These are phyloP conservation scores for Persicaria maculosa DNA, from an alignment of 148 eudicot genomes.

Conservation along the genomic window DNA sequence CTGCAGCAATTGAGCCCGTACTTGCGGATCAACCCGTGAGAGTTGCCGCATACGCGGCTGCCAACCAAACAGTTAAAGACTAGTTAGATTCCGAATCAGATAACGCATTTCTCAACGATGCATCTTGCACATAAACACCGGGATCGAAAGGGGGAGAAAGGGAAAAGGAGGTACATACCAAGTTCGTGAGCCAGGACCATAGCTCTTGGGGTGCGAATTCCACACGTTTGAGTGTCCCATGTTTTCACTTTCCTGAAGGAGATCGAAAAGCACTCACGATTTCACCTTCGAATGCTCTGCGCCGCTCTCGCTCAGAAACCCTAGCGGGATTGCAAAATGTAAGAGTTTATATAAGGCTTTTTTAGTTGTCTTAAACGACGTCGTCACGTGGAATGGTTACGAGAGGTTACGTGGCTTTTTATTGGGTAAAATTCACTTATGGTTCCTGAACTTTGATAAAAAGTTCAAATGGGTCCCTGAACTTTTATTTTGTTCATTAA, in stretches of 20 bases:
- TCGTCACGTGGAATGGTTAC: too few species aligned
- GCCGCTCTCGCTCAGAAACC: constrained; percentile 7
- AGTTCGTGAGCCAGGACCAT: constrained; percentile 12
- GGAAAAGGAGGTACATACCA: neutral
- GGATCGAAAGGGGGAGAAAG: neutral
- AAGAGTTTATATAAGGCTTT: neutral
- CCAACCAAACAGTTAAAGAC: neutral
- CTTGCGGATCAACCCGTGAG: constrained; percentile 46
- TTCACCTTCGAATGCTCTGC: neutral
- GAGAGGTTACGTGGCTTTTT: too few species aligned
- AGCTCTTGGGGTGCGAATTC: constrained; percentile 15
- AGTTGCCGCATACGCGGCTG: constrained; percentile 51
- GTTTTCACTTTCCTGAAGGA: neutral
- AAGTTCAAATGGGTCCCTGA: too few species aligned
- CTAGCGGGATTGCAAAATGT: neutral
- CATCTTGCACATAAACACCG: neutral
- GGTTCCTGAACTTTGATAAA: too few species aligned
- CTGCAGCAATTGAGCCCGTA: constrained; percentile 50
- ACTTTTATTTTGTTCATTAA: too few species aligned
- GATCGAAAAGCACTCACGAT: neutral
- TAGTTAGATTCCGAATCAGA: neutral
- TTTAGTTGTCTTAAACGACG: too few species aligned
- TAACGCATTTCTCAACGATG: neutral
- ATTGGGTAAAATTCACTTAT: too few species aligned
- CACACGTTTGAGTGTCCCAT: constrained; percentile 13